Conservation (phyloP, 2,329 filamentous ascomycete genomes). For the Botrytis hyacinthi region DNA sequence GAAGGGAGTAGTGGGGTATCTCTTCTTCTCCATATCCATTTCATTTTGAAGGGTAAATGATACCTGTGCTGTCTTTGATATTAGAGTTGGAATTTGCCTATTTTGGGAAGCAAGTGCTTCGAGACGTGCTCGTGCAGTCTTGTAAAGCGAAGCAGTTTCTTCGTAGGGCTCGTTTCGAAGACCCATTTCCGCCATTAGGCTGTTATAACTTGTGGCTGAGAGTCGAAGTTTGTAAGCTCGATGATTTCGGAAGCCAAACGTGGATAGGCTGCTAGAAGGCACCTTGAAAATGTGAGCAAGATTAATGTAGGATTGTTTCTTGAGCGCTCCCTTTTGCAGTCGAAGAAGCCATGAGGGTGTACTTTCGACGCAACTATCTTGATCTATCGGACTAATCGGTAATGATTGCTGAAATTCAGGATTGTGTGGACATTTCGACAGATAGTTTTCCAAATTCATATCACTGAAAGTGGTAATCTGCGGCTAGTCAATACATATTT, state of each 20-base stretch:
- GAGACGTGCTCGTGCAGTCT: constrained; percentile 14
- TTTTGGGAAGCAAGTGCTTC: constrained; percentile 4
- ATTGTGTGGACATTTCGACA: constrained; percentile 8
- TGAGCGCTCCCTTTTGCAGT: constrained; percentile 23
- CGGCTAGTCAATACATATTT: not conserved
- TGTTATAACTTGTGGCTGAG: constrained; percentile 19
- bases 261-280: constrained; percentile 7
- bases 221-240: constrained; percentile 23
- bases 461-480: constrained; percentile 26
- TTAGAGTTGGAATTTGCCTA: not conserved
- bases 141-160: constrained; percentile 12
- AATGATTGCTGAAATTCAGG: constrained; percentile 18
- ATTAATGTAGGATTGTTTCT: constrained; percentile 28
- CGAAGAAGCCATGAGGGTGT: constrained; percentile 21
- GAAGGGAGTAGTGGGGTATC: constrained; percentile 11
- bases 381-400: constrained; percentile 22
- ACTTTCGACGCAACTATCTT: not conserved
- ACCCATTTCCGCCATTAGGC: constrained; percentile 20
- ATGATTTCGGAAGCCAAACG: constrained; percentile 12
- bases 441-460: constrained; percentile 22
- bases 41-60: not conserved
- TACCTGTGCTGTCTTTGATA: not conserved
- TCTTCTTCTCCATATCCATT: not conserved
- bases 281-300: constrained; percentile 26
- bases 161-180: constrained; percentile 17